phyloP scores from a whole-genome alignment of 257 asterid genomes.

The Ophiorrhiza pumila region DNA sequence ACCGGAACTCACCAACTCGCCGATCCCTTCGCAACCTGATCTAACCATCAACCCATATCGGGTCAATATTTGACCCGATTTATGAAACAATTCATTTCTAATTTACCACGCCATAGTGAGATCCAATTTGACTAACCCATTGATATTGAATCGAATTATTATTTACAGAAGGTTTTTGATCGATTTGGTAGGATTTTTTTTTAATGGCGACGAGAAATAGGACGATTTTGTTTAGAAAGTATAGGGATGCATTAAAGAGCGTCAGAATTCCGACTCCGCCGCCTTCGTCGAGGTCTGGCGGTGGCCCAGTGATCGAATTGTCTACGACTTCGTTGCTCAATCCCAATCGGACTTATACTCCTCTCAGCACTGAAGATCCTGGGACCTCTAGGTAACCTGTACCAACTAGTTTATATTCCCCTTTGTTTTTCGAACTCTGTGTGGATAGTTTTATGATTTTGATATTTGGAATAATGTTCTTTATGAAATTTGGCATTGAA shows the following conservation, averaged over 20 bases:
- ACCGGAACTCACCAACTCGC: conserved; percentile 16
- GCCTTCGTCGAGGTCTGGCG: conserved; percentile 54
- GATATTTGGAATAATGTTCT: background rate
- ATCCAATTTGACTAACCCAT: conserved; percentile 20
- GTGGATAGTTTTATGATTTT: background rate
- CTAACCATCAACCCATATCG: background rate
- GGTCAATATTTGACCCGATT: conserved; percentile 10
- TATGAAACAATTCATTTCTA: background rate
- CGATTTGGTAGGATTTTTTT: background rate
- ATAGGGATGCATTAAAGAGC: conserved; percentile 87
- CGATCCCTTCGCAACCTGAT: conserved; percentile 10
- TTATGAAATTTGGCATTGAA: too few relatives aligned
- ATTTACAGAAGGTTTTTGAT: background rate
- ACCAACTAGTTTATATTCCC: background rate
- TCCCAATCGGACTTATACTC: conserved; percentile 53
- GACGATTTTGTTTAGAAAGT: conserved; percentile 74
- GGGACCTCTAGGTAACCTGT: conserved; percentile 51
- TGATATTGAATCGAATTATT: conserved; percentile 2
- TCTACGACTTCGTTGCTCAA: conserved; percentile 81
- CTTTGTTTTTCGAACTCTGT: background rate
- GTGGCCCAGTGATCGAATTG: conserved; percentile 88
- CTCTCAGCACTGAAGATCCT: conserved; percentile 66
- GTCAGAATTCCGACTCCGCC: conserved; percentile 74
- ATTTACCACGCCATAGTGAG: conserved; percentile 15
- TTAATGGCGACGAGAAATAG: conserved; percentile 91